Evolutionary conservation across 2,329 filamentous ascomycete genomes (phyloP).

Genomic region (Eutypella sp.): DNA sequence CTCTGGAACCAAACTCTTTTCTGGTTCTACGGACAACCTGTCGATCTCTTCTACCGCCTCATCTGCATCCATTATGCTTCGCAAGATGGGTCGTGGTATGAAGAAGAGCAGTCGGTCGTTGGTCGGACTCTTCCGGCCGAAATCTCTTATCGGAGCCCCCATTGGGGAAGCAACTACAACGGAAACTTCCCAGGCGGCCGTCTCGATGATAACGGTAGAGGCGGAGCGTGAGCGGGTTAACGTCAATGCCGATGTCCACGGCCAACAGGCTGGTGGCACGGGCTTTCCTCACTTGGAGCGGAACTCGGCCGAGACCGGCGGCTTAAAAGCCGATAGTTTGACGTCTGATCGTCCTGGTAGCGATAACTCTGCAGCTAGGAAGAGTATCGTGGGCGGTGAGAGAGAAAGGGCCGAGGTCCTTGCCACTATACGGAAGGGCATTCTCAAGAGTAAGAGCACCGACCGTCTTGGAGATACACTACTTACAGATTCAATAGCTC

Average conservation of each 20-base stretch:
- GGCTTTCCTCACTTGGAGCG: slow-evolving; percentile 81
- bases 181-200: slow-evolving; percentile 71
- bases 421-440: slow-evolving; percentile 89
- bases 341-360: slow-evolving; percentile 49
- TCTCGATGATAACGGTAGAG: slow-evolving; percentile 94
- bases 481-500: slow-evolving; percentile 40
- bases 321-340: slow-evolving; percentile 33
- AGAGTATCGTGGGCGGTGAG: slow-evolving; percentile 88
- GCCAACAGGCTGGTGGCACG: slow-evolving; percentile 65
- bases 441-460: slow-evolving; percentile 71
- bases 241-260: slow-evolving; percentile 64
- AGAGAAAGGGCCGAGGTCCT: slow-evolving; percentile 86
- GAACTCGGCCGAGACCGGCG: slow-evolving; percentile 68
- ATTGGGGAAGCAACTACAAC: slow-evolving; percentile 62
- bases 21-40: slow-evolving; percentile 89
- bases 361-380: slow-evolving; percentile 61
- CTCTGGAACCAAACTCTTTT: slow-evolving; percentile 77
- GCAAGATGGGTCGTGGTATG: slow-evolving; percentile 99
- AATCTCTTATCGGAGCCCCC: slow-evolving; percentile 78
- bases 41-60: slow-evolving; percentile 88
- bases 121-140: slow-evolving; percentile 90
- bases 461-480: slow-evolving; percentile 5
- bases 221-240: slow-evolving; percentile 83
- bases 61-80: slow-evolving; percentile 87
- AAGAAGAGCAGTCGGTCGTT: slow-evolving; percentile 89